A percentile compares a stretch with the other conserved stretches of the same genome.
These are phyloP conservation scores for Penicillium bovifimosum DNA, from an alignment of 495 filamentous ascomycete genomes.

Conservation along the genomic window DNA sequence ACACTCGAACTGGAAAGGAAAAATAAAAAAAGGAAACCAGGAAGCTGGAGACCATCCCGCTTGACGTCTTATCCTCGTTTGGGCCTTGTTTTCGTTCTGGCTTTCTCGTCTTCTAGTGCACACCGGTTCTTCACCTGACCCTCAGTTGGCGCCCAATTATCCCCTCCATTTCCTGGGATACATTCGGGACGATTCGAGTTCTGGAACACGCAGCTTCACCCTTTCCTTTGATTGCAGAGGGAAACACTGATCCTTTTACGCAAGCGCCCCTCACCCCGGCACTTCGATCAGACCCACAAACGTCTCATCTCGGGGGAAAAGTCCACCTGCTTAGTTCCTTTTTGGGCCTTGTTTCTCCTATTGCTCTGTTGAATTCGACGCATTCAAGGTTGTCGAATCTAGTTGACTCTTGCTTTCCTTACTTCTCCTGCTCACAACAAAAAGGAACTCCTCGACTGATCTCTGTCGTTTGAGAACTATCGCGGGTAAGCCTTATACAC, in stretches of 20 bases:
- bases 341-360: constrained; percentile 3
- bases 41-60: constrained; percentile 3
- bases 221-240: constrained; percentile 26
- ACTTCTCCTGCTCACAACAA: not conserved
- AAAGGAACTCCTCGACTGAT: not conserved
- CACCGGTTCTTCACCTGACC: constrained; percentile 3
- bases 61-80: constrained; percentile 1
- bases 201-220: constrained; percentile 13
- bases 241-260: constrained; percentile 26
- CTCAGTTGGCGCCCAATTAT: not conserved
- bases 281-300: constrained; percentile 32
- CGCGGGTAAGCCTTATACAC: not conserved
- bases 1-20: not conserved
- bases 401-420: not conserved
- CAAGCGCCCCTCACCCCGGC: constrained; percentile 27
- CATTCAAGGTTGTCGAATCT: not conserved
- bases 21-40: not conserved
- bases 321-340: constrained; percentile 13
- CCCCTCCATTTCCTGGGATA: not conserved
- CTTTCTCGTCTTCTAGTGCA: constrained; percentile 1
- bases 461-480: not conserved
- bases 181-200: not conserved
- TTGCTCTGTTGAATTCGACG: not conserved
- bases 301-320: constrained; percentile 24
- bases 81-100: constrained; percentile 2